Evolutionary conservation across 2,329 filamentous ascomycete species (phyloP), one percentile per base, ranked within the genome.

Genomic region (Penicillium nordicum): DNA sequence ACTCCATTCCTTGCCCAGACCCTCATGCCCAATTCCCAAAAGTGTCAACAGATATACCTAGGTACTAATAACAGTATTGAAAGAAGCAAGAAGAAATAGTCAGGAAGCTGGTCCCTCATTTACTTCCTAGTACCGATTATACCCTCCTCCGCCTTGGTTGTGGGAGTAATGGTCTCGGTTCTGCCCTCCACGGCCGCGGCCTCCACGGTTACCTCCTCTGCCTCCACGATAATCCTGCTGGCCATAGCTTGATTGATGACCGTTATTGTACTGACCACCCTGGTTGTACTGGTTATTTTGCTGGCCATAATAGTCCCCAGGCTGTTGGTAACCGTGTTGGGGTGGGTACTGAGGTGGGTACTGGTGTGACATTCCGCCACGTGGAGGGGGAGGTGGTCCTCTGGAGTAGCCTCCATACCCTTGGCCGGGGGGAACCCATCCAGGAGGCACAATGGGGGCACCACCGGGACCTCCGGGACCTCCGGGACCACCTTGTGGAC

Each of bases 331-430:
- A 7, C 52, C 61, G 48, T 66, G 60, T 27, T 63, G 59, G 10
- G 53, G 57, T 25, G 46, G 60, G 40, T 68, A 58, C 25, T 63
- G 59, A 14, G 53, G 57, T 37, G 46, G 61, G 34, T 69, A 67
- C 43, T 66, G 63, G 42, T 67, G 51, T 32, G 63, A 63, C 59
- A 63, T 64, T 37, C 72, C 71, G 55, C 72, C 72, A 45, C 67
- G 72, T 30, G 74, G 73, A 58, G 74, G 73, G n/a, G 71, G 72
- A 40, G 73, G 74, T 34, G 72, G 74, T 12, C 73, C 72, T 50
- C 71, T 61, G 34, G 69, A 71, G 55, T 67, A 74, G 36, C 68
- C 68, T 42, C 61, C 65, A 42, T 65, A 63, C 14, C 69, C 71
- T 48, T 64, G 63, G 21, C 51, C 61, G 16, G 72, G 72, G 42